Evolutionary conservation across 495 filamentous ascomycete species (phyloP).

Genomic region (Baudoinia panamericana): DNA sequence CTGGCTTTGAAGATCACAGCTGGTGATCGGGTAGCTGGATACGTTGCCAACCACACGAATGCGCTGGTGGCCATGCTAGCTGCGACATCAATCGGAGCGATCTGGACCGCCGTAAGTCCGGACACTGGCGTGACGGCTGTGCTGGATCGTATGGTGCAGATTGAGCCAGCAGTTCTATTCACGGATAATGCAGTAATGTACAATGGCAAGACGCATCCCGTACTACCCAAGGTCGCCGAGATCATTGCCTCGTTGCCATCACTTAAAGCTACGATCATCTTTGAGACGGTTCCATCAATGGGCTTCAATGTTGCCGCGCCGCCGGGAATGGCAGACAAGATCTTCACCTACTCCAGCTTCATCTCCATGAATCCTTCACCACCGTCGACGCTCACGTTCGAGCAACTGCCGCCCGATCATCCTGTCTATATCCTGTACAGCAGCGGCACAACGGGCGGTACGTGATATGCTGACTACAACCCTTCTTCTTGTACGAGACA

Average conservation of each 20-base stretch:
- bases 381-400: slow-evolving; percentile 42
- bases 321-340: slow-evolving; percentile 24
- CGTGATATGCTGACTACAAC: too few relatives aligned
- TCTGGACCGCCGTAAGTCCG: slow-evolving; percentile 81
- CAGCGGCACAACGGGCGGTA: slow-evolving; percentile 75
- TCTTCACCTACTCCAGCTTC: slow-evolving; percentile 41
- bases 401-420: slow-evolving; percentile 64
- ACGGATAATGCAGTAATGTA: slow-evolving; percentile 78
- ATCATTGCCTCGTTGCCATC: slow-evolving; percentile 50
- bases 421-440: slow-evolving; percentile 84
- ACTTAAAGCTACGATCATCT: slow-evolving; percentile 54
- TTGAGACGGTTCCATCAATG: slow-evolving; percentile 40
- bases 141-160: slow-evolving; percentile 68
- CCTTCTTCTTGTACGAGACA: too few relatives aligned
- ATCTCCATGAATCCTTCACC: slow-evolving; percentile 29
- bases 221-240: slow-evolving; percentile 56
- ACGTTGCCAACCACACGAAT: slow-evolving; percentile 74
- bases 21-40: slow-evolving; percentile 69
- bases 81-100: slow-evolving; percentile 63
- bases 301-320: slow-evolving; percentile 24
- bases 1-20: slow-evolving; percentile 46
- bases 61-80: slow-evolving; percentile 80
- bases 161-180: slow-evolving; percentile 67
- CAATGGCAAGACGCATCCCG: slow-evolving; percentile 71
- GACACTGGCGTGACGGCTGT: slow-evolving; percentile 72